Evolutionary conservation across 495 filamentous ascomycete species (phyloP).

Genomic region (Neurospora tetrasperma): DNA sequence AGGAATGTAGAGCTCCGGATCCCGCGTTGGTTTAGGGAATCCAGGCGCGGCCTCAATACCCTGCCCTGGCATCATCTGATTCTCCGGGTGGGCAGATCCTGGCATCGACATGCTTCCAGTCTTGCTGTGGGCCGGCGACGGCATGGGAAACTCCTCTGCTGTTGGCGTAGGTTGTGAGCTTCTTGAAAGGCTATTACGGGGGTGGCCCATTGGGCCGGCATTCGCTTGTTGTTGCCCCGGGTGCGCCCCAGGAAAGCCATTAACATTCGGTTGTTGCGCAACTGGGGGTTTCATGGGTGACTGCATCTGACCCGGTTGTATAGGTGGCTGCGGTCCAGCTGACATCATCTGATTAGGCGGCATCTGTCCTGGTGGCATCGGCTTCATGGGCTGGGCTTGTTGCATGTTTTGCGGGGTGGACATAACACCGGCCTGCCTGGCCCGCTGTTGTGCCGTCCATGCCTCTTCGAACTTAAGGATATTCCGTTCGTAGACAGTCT

Average conservation of each 20-base stretch:
- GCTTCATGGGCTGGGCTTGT: conserved; percentile 29
- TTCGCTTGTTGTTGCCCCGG: conserved; percentile 29
- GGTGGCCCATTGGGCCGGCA: conserved; percentile 19
- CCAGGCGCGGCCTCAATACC: conserved; percentile 12
- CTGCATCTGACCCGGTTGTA: conserved; percentile 34
- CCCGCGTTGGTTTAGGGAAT: conserved; percentile 22
- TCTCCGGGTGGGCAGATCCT: conserved; percentile 21
- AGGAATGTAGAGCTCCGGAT: conserved; percentile 47
- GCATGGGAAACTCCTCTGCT: conserved; percentile 30
- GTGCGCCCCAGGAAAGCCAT: conserved; percentile 43
- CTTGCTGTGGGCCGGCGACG: conserved; percentile 32
- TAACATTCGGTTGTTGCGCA: conserved; percentile 34
- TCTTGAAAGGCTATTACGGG: conserved; percentile 33
- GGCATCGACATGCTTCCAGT: conserved; percentile 26
- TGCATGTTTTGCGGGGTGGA: conserved; percentile 15
- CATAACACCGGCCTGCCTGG: conserved; percentile 33
- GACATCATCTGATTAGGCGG: conserved; percentile 39
- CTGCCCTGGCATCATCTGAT: conserved; percentile 18
- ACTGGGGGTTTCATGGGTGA: conserved; percentile 42
- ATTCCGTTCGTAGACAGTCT: conserved; percentile 62
- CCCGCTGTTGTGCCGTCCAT: conserved; percentile 49
- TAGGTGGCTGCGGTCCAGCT: conserved; percentile 37
- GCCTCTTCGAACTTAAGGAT: conserved; percentile 63
- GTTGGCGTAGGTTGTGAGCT: conserved; percentile 31
- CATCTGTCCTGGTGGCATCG: conserved; percentile 29